Evolutionary conservation across 129 eudicot species (phyloP).

Genomic region (Escallonia herrerae): DNA sequence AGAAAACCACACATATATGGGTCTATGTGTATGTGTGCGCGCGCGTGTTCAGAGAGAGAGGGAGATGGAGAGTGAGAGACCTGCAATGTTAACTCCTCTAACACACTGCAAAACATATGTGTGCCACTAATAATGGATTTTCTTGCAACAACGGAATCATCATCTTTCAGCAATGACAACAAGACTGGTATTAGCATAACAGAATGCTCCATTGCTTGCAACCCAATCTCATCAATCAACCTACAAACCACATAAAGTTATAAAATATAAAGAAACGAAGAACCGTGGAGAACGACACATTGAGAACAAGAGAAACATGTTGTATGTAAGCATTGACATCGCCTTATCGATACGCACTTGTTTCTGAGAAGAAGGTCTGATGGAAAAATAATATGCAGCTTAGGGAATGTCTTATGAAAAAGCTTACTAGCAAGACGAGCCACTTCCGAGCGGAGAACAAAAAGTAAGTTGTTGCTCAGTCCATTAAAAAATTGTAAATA

Average conservation of each 20-base stretch:
- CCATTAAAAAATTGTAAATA: too few species aligned
- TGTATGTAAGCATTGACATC: too few species aligned
- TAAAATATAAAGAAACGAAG: too few species aligned
- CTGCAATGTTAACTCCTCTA: constrained; percentile 72
- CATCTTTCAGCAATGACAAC: constrained; percentile 54
- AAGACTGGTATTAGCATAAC: constrained; percentile 51
- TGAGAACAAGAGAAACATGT: too few species aligned
- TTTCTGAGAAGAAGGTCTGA: too few species aligned
- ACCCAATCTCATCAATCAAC: constrained; percentile 61
- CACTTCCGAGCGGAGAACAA: too few species aligned
- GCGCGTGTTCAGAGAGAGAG: background rate
- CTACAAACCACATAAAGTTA: constrained; percentile 27
- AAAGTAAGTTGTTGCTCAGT: too few species aligned
- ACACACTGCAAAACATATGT: constrained; percentile 47
- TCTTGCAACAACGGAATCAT: constrained; percentile 53
- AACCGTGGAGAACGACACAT: too few species aligned
- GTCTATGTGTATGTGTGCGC: background rate
- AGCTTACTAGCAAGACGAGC: too few species aligned
- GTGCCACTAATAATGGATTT: constrained; percentile 69
- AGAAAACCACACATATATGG: background rate
- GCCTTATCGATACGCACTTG: too few species aligned
- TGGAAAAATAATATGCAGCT: too few species aligned
- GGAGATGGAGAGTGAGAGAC: constrained; percentile 25
- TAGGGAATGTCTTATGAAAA: too few species aligned
- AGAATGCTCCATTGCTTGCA: constrained; percentile 57